Conservation (phyloP, 148 eudicot species). For the Persicaria maculosa region DNA sequence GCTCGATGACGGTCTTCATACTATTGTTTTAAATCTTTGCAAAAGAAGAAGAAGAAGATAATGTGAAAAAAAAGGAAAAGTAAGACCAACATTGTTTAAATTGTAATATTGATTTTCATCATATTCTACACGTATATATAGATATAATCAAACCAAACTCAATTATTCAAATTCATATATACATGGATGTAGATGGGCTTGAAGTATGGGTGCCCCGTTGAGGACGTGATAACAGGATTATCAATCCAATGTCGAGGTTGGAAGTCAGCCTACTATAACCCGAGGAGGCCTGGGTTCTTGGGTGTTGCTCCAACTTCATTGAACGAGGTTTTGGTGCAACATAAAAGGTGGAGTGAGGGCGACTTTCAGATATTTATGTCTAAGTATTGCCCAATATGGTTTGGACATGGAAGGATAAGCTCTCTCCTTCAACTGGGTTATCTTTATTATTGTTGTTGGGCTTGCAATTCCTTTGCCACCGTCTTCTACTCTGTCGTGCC, state of each 20-base stretch:
- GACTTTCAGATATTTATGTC: conserved; percentile 54
- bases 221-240: conserved; percentile 75
- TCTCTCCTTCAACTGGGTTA: conserved; percentile 44
- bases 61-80: no score
- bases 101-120: no score
- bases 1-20: no score
- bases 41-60: no score
- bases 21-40: no score
- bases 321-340: conserved; percentile 51
- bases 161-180: no score
- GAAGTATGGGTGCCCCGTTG: conserved; percentile 64
- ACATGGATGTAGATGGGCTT: conserved; percentile 48
- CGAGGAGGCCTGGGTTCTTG: conserved; percentile 40
- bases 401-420: conserved; percentile 44
- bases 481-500: conserved; percentile 50
- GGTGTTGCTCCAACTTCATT: conserved; percentile 52
- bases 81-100: no score
- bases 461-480: conserved; percentile 44
- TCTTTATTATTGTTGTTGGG: conserved; percentile 42
- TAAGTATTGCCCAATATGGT: conserved; percentile 47
- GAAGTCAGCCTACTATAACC: conserved; percentile 61
- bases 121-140: no score
- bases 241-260: conserved; percentile 68
- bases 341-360: conserved; percentile 92
- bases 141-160: no score